Percentiles rank a stretch among this genome's conserved stretches.
Evolutionary conservation across 805 yeast species (phyloP).

Genomic region (Myxozyma monticola): DNA sequence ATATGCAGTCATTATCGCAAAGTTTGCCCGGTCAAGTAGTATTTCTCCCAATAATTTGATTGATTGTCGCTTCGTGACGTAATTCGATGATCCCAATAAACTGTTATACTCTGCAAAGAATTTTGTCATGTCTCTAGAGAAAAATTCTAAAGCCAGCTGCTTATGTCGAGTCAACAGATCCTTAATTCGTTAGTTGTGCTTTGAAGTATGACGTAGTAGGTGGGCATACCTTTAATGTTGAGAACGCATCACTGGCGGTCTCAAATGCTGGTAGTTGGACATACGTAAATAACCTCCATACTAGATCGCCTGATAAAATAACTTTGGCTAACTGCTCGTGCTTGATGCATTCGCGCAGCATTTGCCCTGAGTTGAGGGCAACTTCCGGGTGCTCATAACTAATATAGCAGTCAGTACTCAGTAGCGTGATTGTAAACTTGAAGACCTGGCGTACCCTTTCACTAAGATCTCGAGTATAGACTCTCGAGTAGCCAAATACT

Average conservation of each 20-base stretch:
- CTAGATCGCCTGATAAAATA: conserved; percentile 54
- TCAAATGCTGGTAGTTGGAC: conserved; percentile 79
- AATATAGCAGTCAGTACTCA: conserved; percentile 18
- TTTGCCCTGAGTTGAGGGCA: conserved; percentile 72
- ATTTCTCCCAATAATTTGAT: conserved; percentile 69
- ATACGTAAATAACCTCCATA: conserved; percentile 84
- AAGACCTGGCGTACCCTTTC: conserved; percentile 31
- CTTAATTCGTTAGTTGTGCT: conserved; percentile 3
- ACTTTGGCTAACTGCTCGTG: conserved; percentile 66
- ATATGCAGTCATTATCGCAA: conserved; percentile 68
- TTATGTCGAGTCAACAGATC: conserved; percentile 72
- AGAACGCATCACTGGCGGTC: conserved; percentile 84
- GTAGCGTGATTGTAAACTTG: no score
- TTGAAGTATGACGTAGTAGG: conserved; percentile 17
- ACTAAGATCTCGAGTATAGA: conserved; percentile 62
- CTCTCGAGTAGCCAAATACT: conserved; percentile 69
- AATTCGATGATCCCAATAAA: conserved; percentile 73
- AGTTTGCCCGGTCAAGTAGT: conserved; percentile 70
- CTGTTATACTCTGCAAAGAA: conserved; percentile 67
- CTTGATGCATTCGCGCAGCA: conserved; percentile 81
- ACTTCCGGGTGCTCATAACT: conserved; percentile 72
- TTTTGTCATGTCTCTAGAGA: conserved; percentile 53
- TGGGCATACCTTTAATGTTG: conserved; percentile 52
- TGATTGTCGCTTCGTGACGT: conserved; percentile 91
- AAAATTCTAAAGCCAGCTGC: conserved; percentile 67